Conservation (phyloP, 108 stramenopile genomes). For the Skeletonema menzelii region DNA sequence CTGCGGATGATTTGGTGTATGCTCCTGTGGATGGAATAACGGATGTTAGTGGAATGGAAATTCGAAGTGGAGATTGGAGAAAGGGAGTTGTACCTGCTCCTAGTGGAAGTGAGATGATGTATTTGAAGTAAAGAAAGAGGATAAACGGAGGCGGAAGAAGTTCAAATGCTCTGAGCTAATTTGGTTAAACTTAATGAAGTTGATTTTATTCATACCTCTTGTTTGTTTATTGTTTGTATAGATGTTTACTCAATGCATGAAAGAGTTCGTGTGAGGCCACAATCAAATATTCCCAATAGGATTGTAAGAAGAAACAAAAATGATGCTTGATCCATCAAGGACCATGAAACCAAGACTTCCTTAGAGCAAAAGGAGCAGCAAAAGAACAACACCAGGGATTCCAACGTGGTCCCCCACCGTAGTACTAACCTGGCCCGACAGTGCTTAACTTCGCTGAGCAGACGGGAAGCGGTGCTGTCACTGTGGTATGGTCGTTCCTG, state of each 20-base stretch:
- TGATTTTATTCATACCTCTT: background rate
- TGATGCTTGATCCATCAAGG: no score
- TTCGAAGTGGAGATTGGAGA: constrained; percentile 79
- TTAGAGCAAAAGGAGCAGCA: constrained; percentile 1
- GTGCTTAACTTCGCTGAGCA: constrained; percentile 87
- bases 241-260: no score
- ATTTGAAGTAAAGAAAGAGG: constrained; percentile 64
- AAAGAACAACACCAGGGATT: constrained; percentile 57
- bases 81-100: constrained; percentile 77
- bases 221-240: background rate
- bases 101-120: constrained; percentile 79
- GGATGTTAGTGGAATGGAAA: constrained; percentile 63
- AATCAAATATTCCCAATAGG: background rate
- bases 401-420: constrained; percentile 60
- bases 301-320: no score
- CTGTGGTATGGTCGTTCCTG: constrained; percentile 77
- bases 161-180: background rate
- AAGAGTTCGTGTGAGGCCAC: no score
- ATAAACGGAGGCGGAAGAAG: background rate
- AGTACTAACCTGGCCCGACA: constrained; percentile 75
- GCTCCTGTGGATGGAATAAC: constrained; percentile 74
- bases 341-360: no score
- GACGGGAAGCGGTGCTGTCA: constrained; percentile 86
- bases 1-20: constrained; percentile 78
- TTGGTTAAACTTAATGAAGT: background rate